Conservation (phyloP, 2,329 filamentous ascomycete species). For the Sarocladium strictum region DNA sequence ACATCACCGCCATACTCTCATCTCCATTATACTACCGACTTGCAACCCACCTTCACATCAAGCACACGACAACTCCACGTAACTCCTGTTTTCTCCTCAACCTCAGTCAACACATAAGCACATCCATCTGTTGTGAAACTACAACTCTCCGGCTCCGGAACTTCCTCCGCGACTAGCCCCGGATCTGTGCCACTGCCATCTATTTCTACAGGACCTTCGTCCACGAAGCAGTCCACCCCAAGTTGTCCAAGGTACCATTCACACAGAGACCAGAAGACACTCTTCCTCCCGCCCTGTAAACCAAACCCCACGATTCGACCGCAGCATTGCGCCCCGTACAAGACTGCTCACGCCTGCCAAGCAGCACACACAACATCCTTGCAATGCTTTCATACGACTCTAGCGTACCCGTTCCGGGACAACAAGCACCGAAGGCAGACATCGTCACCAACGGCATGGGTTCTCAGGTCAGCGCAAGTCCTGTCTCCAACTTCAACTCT, state of each 20-base stretch:
- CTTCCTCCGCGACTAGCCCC: background rate
- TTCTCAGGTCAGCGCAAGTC: background rate
- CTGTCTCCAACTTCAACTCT: conserved; percentile 11
- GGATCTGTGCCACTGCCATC: too few relatives aligned
- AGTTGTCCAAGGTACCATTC: too few relatives aligned
- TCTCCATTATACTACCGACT: background rate
- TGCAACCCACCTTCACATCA: background rate
- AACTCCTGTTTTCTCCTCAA: too few relatives aligned
- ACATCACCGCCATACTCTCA: background rate
- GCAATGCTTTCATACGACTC: conserved; percentile 47
- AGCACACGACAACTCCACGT: background rate
- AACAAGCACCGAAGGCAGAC: conserved; percentile 16
- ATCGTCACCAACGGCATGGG: conserved; percentile 17
- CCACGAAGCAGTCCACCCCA: too few relatives aligned
- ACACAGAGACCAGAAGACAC: background rate
- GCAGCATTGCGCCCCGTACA: background rate
- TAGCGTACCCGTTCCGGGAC: conserved; percentile 37
- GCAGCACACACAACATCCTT: conserved; percentile 9
- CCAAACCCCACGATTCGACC: background rate
- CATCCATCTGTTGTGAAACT: background rate
- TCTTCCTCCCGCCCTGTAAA: background rate
- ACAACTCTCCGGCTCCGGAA: background rate
- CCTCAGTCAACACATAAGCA: too few relatives aligned
- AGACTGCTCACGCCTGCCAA: background rate
- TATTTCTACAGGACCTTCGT: too few relatives aligned